Percentiles rank a stretch among this genome's conserved stretches.
phyloP scores from a whole-genome alignment of 1,284 basidiomycete species.

The Microbotryum violaceum region DNA sequence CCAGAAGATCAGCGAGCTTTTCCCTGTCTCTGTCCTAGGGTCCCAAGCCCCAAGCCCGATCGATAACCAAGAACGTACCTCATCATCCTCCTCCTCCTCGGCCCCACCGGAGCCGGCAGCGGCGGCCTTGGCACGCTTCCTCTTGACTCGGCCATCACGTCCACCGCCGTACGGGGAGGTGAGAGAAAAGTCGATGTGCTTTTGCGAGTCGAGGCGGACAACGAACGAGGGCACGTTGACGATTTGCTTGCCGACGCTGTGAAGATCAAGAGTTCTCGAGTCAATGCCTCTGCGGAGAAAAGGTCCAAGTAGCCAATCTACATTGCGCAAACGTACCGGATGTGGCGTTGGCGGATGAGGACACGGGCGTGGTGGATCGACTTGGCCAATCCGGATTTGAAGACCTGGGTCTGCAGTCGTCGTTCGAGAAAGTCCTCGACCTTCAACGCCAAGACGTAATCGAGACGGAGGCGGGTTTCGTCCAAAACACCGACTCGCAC shows the following conservation, averaged over 20 bases:
- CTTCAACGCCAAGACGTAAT: constrained; percentile 99
- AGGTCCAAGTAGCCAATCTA: neutral
- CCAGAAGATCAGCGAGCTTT: too few relatives aligned
- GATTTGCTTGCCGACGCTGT: constrained; percentile 93
- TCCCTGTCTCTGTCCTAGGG: too few relatives aligned
- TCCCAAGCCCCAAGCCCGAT: too few relatives aligned
- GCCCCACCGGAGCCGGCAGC: constrained; percentile 85
- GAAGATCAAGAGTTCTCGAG: too few relatives aligned
- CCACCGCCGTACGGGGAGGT: constrained; percentile 97
- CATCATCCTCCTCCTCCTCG: constrained; percentile 82
- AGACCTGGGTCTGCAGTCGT: constrained; percentile 97
- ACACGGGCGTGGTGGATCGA: constrained; percentile 98
- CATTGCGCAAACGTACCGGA: constrained; percentile 55
- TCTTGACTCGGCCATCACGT: constrained; percentile 95
- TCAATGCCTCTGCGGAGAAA: constrained; percentile 35
- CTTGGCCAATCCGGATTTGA: constrained; percentile 97
- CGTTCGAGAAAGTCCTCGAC: constrained; percentile 99
- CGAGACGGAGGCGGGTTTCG: constrained; percentile 96
- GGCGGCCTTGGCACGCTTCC: constrained; percentile 91
- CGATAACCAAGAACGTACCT: neutral
- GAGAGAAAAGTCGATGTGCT: constrained; percentile 96
- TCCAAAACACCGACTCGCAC: constrained; percentile 99
- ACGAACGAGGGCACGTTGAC: constrained; percentile 99
- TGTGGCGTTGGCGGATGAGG: constrained; percentile 93
- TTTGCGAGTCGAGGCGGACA: constrained; percentile 57